These are phyloP conservation scores for Ephemerocybe angulata DNA, from an alignment of 768 basidiomycete species.

Conservation along the genomic window DNA sequence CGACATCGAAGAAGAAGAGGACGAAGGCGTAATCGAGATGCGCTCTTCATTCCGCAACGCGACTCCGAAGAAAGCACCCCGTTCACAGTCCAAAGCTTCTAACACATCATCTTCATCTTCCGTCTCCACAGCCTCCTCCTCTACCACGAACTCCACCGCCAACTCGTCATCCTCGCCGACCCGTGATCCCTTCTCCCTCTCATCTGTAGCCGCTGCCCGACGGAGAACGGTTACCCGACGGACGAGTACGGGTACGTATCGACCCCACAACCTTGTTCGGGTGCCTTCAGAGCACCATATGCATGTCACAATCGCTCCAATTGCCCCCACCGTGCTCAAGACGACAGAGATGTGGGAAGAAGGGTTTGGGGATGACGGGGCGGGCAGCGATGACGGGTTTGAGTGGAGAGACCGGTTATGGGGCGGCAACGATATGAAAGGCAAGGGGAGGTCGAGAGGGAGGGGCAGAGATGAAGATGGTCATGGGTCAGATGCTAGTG, in stretches of 20 bases:
- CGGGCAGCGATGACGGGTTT: slow-evolving; percentile 31
- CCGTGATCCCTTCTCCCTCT: slow-evolving; percentile 22
- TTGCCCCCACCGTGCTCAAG: slow-evolving; percentile 79
- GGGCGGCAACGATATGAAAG: slow-evolving; percentile 15
- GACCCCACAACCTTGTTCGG: slow-evolving; percentile 27
- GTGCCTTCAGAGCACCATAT: slow-evolving; percentile 16
- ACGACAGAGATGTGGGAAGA: slow-evolving; percentile 57
- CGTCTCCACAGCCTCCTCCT: slow-evolving; percentile 25
- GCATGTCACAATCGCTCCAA: slow-evolving; percentile 46
- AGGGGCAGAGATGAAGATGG: slow-evolving; percentile 15
- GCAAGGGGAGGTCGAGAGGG: slow-evolving; percentile 10
- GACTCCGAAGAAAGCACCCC: slow-evolving; percentile 20
- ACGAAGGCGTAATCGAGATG: slow-evolving; percentile 63
- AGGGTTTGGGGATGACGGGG: slow-evolving; percentile 45
- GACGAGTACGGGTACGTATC: slow-evolving; percentile 22
- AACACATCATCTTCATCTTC: slow-evolving; percentile 42
- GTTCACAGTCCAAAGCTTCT: slow-evolving; percentile 45
- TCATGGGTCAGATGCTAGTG: slow-evolving; percentile 26
- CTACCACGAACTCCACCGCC: slow-evolving; percentile 13
- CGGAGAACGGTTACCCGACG: slow-evolving; percentile 1
- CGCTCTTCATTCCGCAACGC: slow-evolving; percentile 30
- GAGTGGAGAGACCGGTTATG: slow-evolving; percentile 20
- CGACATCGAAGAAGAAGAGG: slow-evolving; percentile 27
- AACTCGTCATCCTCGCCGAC: slow-evolving; percentile 24
- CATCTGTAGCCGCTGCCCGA: slow-evolving; percentile 9